Percentiles rank a stretch among this genome's conserved stretches.
Conservation (phyloP, 2,329 filamentous ascomycete species). For the Colletotrichum liriopes region DNA sequence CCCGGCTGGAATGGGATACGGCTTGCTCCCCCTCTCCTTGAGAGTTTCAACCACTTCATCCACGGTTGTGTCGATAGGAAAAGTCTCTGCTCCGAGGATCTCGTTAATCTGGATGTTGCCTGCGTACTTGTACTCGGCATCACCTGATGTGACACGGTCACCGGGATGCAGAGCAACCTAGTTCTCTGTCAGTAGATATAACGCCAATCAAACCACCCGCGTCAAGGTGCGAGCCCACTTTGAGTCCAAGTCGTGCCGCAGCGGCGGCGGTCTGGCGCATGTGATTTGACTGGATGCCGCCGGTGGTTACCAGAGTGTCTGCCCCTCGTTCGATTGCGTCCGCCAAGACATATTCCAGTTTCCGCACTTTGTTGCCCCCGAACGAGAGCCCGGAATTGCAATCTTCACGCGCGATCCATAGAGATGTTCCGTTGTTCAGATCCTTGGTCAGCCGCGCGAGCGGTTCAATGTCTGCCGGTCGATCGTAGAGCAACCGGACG, state of each 20-base stretch:
- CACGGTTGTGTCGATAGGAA: constrained; percentile 23
- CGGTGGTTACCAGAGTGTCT: constrained; percentile 53
- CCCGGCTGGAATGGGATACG: constrained; percentile 76
- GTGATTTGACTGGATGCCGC: constrained; percentile 56
- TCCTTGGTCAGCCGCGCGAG: constrained; percentile 24
- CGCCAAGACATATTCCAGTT: constrained; percentile 55
- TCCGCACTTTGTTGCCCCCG: constrained; percentile 56
- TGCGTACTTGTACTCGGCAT: constrained; percentile 33
- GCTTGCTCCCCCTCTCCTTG: constrained; percentile 63
- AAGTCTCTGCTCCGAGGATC: constrained; percentile 44
- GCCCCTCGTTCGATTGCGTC: constrained; percentile 49
- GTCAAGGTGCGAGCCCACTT: not conserved
- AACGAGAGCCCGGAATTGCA: constrained; percentile 51
- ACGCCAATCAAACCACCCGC: not conserved
- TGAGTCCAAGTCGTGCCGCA: constrained; percentile 50
- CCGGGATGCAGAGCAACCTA: constrained; percentile 33
- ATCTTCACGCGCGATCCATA: constrained; percentile 45
- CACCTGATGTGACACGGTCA: not conserved
- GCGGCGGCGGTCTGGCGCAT: constrained; percentile 54
- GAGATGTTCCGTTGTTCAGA: not conserved
- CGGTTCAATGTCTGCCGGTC: constrained; percentile 36
- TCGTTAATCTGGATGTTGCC: constrained; percentile 45
- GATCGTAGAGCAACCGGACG: constrained; percentile 30
- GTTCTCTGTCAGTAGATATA: not conserved
- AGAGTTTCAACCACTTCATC: constrained; percentile 4